Evolutionary conservation across 257 asterid genomes (phyloP).

Genomic region (Oldenlandia corymbosa): DNA sequence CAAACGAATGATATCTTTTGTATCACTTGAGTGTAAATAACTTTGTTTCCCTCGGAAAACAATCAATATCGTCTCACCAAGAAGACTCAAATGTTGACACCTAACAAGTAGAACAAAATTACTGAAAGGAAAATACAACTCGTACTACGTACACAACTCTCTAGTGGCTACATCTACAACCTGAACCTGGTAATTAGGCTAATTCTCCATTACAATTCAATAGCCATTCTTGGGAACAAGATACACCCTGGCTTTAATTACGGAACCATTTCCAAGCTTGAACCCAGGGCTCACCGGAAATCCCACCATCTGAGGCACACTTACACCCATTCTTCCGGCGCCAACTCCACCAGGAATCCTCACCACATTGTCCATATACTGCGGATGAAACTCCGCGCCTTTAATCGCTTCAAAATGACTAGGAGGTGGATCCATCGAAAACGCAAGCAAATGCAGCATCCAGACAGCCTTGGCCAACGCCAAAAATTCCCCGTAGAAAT

Average conservation of each 20-base stretch:
- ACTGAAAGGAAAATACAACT: background rate
- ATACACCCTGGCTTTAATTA: conserved; percentile 78
- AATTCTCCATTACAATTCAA: background rate
- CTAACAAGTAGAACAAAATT: no score
- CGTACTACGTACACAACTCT: background rate
- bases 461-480: conserved; percentile 82
- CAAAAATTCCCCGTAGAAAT: conserved; percentile 73
- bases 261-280: conserved; percentile 73
- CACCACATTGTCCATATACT: conserved; percentile 88
- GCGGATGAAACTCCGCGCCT: conserved; percentile 86
- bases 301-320: conserved; percentile 62
- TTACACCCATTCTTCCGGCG: conserved; percentile 42
- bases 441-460: conserved; percentile 91
- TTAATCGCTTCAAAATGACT: conserved; percentile 84
- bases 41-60: no score
- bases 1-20: no score
- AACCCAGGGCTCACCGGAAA: conserved; percentile 93
- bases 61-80: no score
- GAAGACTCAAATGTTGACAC: no score
- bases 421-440: conserved; percentile 77
- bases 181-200: no score
- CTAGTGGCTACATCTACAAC: background rate
- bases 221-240: conserved; percentile 57
- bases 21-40: no score
- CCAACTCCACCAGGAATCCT: conserved; percentile 32